A percentile compares a stretch with the other conserved stretches of the same genome.
These are phyloP conservation scores for Chlamydomonas schloesseri DNA, from an alignment of 139 green algal species.

Conservation along the genomic window DNA sequence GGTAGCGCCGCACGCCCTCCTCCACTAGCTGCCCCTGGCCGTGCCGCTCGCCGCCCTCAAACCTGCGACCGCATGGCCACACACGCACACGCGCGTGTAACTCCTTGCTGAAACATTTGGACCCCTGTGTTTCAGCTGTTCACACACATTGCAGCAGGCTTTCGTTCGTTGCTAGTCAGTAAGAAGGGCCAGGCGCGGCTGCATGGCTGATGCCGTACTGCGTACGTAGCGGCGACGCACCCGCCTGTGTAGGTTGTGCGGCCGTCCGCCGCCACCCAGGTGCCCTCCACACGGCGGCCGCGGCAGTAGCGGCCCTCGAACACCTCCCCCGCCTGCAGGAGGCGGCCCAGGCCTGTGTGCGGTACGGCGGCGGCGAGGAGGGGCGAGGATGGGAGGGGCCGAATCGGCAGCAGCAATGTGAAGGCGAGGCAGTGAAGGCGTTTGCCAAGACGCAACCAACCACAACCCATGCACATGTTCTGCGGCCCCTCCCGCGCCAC, in stretches of 20 bases:
- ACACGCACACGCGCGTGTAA: background rate
- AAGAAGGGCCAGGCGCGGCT: background rate
- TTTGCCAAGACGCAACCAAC: too few relatives aligned
- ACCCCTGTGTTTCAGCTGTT: too few relatives aligned
- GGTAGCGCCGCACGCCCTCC: conserved; percentile 2
- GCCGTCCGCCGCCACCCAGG: background rate
- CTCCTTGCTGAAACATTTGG: background rate
- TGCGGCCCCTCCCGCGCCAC: background rate
- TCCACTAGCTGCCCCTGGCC: conserved; percentile 34
- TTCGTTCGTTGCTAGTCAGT: background rate
- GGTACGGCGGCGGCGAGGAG: too few relatives aligned
- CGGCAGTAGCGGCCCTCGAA: conserved; percentile 30
- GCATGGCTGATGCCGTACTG: background rate
- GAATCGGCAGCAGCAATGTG: background rate
- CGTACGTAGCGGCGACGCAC: too few relatives aligned
- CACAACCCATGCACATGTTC: too few relatives aligned
- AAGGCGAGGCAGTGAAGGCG: background rate
- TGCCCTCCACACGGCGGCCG: background rate
- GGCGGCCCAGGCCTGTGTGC: conserved; percentile 23
- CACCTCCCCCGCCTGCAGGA: background rate
- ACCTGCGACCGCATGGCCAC: conserved; percentile 7
- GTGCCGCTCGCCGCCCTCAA: conserved; percentile 30
- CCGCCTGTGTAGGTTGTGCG: conserved; percentile 29
- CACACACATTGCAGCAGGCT: background rate
- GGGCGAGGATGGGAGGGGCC: background rate